A percentile compares a stretch with the other conserved stretches of the same genome.
These are phyloP conservation scores for Carpinus fangiana DNA, from an alignment of 306 rosid species.

Conservation along the genomic window DNA sequence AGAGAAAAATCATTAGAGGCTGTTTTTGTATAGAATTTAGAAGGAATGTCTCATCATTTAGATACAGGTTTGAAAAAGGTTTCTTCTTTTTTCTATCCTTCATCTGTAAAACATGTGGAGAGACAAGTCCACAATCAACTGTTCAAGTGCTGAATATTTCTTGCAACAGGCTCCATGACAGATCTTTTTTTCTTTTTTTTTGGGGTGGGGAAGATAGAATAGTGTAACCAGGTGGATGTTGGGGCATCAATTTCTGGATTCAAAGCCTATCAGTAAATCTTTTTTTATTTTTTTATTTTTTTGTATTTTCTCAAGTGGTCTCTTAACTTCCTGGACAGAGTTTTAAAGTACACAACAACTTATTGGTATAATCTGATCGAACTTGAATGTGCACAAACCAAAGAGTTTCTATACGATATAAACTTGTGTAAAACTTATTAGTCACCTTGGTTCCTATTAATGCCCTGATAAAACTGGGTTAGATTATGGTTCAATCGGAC, in stretches of 20 bases:
- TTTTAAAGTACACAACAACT: background rate
- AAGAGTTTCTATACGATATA: background rate
- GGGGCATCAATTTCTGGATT: background rate
- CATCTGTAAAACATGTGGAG: no score
- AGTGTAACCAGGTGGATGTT: background rate
- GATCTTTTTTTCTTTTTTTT: background rate
- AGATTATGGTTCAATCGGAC: no score
- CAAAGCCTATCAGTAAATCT: background rate
- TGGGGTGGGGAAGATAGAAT: background rate
- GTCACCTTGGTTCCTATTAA: no score
- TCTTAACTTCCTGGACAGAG: background rate
- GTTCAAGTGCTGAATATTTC: background rate
- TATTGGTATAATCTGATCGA: background rate
- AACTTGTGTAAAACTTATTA: no score
- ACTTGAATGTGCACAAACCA: background rate
- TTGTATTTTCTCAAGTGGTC: background rate
- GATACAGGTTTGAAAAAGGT: no score
- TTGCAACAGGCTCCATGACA: background rate
- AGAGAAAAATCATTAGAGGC: conserved; percentile 27
- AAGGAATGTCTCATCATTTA: no score
- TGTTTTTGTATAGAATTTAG: no score
- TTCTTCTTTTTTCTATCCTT: no score
- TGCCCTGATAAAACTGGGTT: no score
- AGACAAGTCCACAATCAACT: background rate
- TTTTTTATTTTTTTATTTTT: background rate